Evolutionary conservation across 371 early-diverging fungal genomes (phyloP).

Genomic region (Syncephalastrum sp.): DNA sequence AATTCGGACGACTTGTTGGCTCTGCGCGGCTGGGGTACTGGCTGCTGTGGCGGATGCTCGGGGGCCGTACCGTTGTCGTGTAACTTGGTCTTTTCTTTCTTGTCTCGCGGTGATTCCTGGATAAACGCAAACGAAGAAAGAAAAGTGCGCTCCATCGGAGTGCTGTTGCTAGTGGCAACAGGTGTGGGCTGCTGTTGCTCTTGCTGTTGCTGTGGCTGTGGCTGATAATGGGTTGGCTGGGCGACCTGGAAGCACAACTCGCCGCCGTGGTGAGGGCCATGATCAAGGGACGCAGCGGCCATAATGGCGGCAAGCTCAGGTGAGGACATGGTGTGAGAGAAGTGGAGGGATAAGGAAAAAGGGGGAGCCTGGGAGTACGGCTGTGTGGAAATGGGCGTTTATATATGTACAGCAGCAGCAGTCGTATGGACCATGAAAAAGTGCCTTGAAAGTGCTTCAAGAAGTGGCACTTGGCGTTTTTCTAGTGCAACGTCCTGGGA

Average conservation of each 20-base stretch:
- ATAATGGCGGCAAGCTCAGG: no score
- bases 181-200: no score
- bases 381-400: not conserved
- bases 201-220: no score
- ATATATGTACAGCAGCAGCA: not conserved
- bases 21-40: conserved; percentile 7
- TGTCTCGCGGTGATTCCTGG: conserved; percentile 13
- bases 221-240: no score
- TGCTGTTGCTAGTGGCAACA: no score
- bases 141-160: no score
- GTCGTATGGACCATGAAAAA: not conserved
- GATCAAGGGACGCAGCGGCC: no score
- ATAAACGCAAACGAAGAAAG: conserved; percentile 20
- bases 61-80: not conserved
- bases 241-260: no score
- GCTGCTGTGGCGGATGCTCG: conserved; percentile 3
- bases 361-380: not conserved
- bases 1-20: conserved; percentile 15
- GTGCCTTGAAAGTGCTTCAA: conserved; percentile 7
- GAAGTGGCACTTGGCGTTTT: conserved; percentile 2
- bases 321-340: not conserved
- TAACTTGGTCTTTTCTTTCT: conserved; percentile 4
- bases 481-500: conserved; percentile 3
- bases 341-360: not conserved
- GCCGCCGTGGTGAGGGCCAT: no score